A percentile compares a stretch with the other conserved stretches of the same genome.
Conservation (phyloP, 148 eudicot genomes). For the Salicornia ramosissima region DNA sequence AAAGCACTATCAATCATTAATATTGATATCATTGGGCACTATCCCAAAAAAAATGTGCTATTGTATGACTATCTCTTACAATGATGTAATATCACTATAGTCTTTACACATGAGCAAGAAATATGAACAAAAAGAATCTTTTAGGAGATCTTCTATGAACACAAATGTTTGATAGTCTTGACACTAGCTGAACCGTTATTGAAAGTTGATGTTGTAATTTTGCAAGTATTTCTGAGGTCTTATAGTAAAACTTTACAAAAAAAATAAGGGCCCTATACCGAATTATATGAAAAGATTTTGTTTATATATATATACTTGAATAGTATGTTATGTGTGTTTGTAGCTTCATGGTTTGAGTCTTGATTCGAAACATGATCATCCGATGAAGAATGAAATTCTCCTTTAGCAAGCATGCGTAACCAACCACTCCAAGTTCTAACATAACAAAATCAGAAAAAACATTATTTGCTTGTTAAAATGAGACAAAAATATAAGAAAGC, state of each 20-base stretch:
- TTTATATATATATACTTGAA: not conserved
- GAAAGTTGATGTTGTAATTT: constrained; percentile 5
- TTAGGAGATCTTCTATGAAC: constrained; percentile 4
- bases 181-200: constrained; percentile 4
- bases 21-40: not conserved
- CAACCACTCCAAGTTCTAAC: constrained; percentile 68
- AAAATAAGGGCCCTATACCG: constrained; percentile 7
- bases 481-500: not conserved
- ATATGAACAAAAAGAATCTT: constrained; percentile 14
- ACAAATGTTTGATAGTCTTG: not conserved
- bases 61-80: not conserved
- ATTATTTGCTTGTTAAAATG: not conserved
- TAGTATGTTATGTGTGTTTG: not conserved
- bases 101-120: constrained; percentile 21
- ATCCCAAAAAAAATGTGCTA: constrained; percentile 2
- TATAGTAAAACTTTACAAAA: too few species aligned
- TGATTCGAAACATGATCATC: not conserved
- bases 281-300: not conserved
- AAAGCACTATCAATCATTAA: constrained; percentile 1
- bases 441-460: constrained; percentile 4
- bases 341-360: not conserved
- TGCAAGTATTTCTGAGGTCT: not conserved
- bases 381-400: not conserved
- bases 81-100: constrained; percentile 6
- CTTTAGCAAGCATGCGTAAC: constrained; percentile 35